Evolutionary conservation across 495 filamentous ascomycete genomes (phyloP), one percentile per base, ranked within the genome.

Genomic region (Talaromyces trachyspermus): DNA sequence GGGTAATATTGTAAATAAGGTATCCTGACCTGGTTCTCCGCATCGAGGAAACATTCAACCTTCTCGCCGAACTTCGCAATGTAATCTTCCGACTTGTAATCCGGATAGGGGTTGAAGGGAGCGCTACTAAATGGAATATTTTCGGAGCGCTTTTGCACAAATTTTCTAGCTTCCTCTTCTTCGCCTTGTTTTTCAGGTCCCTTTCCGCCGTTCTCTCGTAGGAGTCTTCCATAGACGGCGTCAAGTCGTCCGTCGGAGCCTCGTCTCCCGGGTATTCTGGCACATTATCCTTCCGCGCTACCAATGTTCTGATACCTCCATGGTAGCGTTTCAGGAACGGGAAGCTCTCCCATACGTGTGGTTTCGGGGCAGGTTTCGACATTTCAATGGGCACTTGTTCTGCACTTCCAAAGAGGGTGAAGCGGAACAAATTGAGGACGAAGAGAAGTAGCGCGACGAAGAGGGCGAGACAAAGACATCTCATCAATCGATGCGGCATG

Each of bases 261-360:
- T 60, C 60, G 19, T 70, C 62, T 11, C 70, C 70, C n/a, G 88
- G 88, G 59, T 89, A 95, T 58, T 95, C 85, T 9, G 89, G 82
- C 1, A 72, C 61, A 49, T 84, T 87, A 9, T 84, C 66, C 12
- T 63, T 57, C 36, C 80, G 69, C 6, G 78, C 60, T 0, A 86
- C 77, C 49, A 95, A 54, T 2, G 70, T 80, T 49, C 77, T 70
- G 37, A 95, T 71, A 0, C 89, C 89, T 12, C 89, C 89, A 60
- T 92, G 84, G 60, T 95, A 95, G 45, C 89, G 73, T 38, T 75
- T 81, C 48, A 95, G 63, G 58, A 92, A 89, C 1, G 79, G 79
- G 59, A 94, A 95, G 4, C 69, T 71, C 58, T 94, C 86, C 89
- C 89, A 95, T 37, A 69, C 61, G 3, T 78, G 78, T n/a, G 86